phyloP scores from a whole-genome alignment of 2,329 filamentous ascomycete species.

The Orbilia ellipsospora region DNA sequence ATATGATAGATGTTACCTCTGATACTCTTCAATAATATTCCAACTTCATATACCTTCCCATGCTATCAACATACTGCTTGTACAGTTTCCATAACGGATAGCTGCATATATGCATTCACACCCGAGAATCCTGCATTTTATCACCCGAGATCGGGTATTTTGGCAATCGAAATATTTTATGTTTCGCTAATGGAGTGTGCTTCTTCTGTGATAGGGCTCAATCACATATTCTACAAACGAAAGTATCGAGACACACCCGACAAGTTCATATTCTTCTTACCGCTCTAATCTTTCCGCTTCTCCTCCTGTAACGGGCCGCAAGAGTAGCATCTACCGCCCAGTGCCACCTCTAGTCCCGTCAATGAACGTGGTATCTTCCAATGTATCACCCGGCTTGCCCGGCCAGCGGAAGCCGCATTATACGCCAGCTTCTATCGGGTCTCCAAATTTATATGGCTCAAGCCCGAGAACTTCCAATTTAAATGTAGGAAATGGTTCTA shows the following conservation, averaged over 20 bases:
- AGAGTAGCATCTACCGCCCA: slow-evolving; percentile 31
- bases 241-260: slow-evolving; percentile 28
- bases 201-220: slow-evolving; percentile 32
- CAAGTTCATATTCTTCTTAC: slow-evolving; percentile 40
- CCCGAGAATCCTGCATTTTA: background rate
- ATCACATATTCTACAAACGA: slow-evolving; percentile 37
- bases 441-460: slow-evolving; percentile 37
- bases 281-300: slow-evolving; percentile 35
- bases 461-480: slow-evolving; percentile 38
- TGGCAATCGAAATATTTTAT: background rate
- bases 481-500: slow-evolving; percentile 34
- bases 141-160: no score
- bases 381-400: slow-evolving; percentile 43
- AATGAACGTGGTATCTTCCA: slow-evolving; percentile 51
- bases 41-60: no score
- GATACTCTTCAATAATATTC: no score
- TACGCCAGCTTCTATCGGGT: slow-evolving; percentile 32
- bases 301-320: slow-evolving; percentile 39
- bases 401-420: slow-evolving; percentile 45
- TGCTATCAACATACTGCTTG: background rate
- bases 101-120: slow-evolving; percentile 5
- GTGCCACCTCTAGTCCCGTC: slow-evolving; percentile 20
- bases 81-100: background rate
- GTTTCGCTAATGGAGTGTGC: slow-evolving; percentile 9
- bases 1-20: no score